Evolutionary conservation across 257 asterid genomes (phyloP).

Genomic region (Rhazya stricta): DNA sequence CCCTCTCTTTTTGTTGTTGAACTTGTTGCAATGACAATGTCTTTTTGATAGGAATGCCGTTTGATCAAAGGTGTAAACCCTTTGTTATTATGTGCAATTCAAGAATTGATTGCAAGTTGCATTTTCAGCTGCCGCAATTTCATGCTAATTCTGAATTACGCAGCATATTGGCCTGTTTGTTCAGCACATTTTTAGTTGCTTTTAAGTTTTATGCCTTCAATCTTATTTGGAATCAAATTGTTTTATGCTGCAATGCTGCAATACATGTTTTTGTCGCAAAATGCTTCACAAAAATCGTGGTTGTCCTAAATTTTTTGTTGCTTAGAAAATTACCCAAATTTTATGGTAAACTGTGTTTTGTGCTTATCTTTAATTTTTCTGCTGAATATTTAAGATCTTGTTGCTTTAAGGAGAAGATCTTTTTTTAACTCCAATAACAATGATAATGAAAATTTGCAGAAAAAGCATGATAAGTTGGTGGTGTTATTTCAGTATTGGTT

Average conservation of each 20-base stretch:
- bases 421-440: neutral
- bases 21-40: neutral
- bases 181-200: neutral
- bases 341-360: neutral
- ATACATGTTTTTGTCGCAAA: too few relatives aligned
- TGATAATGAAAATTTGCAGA: neutral
- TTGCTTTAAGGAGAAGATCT: neutral
- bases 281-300: neutral
- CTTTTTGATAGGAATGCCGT: too few relatives aligned
- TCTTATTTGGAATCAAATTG: neutral
- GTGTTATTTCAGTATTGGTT: neutral
- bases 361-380: neutral
- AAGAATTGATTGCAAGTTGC: neutral
- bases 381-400: neutral
- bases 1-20: neutral
- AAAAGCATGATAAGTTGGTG: neutral
- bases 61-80: too few relatives aligned
- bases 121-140: neutral
- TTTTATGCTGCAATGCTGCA: neutral
- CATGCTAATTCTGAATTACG: neutral
- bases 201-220: neutral
- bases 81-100: neutral
- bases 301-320: neutral
- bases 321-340: neutral
- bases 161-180: neutral